Percentiles rank a stretch among this genome's conserved stretches.
These are phyloP conservation scores for Pholiota adiposa DNA, from an alignment of 1,284 basidiomycete genomes.

Conservation along the genomic window DNA sequence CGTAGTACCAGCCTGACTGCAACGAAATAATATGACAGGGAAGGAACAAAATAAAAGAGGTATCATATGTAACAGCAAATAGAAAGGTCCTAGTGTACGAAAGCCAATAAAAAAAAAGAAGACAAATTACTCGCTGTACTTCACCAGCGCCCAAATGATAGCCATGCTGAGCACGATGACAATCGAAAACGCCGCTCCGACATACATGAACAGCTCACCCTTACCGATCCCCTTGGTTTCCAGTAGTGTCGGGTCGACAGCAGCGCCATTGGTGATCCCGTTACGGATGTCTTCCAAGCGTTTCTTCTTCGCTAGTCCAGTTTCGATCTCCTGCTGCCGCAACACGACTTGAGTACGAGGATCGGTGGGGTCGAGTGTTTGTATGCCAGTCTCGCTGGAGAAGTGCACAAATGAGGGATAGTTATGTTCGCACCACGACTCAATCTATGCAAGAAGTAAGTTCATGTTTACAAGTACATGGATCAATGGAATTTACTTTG, in stretches of 20 bases:
- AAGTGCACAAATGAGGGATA: constrained; percentile 85
- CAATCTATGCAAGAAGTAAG: constrained; percentile 60
- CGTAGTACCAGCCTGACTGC: too few relatives aligned
- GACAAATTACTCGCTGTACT: constrained; percentile 25
- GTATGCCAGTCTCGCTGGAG: constrained; percentile 33
- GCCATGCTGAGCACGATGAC: constrained; percentile 37
- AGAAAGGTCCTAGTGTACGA: not conserved
- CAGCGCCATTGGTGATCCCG: constrained; percentile 17
- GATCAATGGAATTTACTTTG: constrained; percentile 45
- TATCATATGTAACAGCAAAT: constrained; percentile 1
- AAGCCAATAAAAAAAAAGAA: not conserved
- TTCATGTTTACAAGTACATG: not conserved
- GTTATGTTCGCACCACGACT: constrained; percentile 89
- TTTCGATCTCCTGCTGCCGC: constrained; percentile 43
- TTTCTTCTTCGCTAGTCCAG: constrained; percentile 47
- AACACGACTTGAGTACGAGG: constrained; percentile 56
- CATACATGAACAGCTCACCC: constrained; percentile 43
- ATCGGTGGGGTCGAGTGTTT: constrained; percentile 53
- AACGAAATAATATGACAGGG: too few relatives aligned
- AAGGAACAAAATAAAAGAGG: not conserved
- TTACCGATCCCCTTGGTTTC: constrained; percentile 26
- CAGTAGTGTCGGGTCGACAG: constrained; percentile 7
- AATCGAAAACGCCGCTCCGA: constrained; percentile 44
- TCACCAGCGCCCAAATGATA: constrained; percentile 39
- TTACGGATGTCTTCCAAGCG: constrained; percentile 36